Evolutionary conservation across 2,329 filamentous ascomycete genomes (phyloP).

Genomic region (Diaporthe longicolla): DNA sequence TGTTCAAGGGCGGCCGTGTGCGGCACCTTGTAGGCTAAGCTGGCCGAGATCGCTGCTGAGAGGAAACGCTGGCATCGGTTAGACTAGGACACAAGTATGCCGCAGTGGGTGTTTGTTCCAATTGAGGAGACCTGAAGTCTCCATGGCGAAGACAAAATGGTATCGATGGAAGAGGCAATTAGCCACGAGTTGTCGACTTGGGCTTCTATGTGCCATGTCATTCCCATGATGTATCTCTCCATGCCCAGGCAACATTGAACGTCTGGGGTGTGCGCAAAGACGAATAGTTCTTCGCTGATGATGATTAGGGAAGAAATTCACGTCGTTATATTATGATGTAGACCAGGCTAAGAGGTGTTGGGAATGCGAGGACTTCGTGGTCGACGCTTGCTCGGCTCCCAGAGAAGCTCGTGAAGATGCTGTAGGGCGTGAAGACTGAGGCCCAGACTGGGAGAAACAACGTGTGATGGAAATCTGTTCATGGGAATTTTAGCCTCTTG

Average conservation of each 20-base stretch:
- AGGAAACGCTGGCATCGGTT: too few species aligned
- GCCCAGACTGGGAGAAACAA: not conserved
- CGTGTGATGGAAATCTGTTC: not conserved
- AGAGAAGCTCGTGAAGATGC: not conserved
- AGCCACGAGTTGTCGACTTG: not conserved
- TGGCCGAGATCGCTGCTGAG: too few species aligned
- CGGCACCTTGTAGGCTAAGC: too few species aligned
- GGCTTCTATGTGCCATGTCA: not conserved
- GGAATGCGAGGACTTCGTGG: not conserved
- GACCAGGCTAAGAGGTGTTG: not conserved
- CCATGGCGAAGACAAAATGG: not conserved
- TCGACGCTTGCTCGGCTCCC: not conserved
- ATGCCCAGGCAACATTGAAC: not conserved
- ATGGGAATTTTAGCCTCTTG: not conserved
- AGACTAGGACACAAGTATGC: not conserved
- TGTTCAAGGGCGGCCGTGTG: not conserved
- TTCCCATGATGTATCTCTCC: too few species aligned
- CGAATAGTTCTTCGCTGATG: not conserved
- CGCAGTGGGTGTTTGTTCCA: too few species aligned
- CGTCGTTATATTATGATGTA: not conserved
- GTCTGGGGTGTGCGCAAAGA: not conserved
- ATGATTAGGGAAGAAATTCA: not conserved
- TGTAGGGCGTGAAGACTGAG: not conserved
- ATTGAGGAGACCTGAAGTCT: not conserved
- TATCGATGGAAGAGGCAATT: not conserved